phyloP scores from a whole-genome alignment of 2,329 filamentous ascomycete species.

The Ambrosiella beaveri region DNA sequence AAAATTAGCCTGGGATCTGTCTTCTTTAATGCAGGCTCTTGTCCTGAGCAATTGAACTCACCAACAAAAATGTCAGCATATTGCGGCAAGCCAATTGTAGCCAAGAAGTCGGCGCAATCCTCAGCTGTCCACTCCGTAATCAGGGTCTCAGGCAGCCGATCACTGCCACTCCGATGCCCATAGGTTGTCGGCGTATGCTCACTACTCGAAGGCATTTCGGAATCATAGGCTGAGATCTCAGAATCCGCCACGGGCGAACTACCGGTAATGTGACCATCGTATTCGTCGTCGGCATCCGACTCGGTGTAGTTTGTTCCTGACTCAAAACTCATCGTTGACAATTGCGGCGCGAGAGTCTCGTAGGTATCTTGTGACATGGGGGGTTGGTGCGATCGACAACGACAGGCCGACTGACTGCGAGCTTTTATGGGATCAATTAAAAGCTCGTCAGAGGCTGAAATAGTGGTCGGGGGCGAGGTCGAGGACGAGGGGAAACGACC shows the following conservation, averaged over 20 bases:
- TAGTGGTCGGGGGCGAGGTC: too few species aligned
- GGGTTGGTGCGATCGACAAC: background rate
- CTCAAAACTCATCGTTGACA: conserved; percentile 38
- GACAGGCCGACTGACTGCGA: background rate
- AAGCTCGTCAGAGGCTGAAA: background rate
- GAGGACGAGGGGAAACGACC: too few species aligned
- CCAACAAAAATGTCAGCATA: conserved; percentile 73
- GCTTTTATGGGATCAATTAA: background rate
- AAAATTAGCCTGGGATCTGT: background rate
- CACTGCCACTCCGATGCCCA: conserved; percentile 45
- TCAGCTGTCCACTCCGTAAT: conserved; percentile 70
- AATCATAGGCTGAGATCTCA: conserved; percentile 53
- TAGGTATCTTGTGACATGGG: conserved; percentile 1
- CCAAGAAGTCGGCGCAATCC: conserved; percentile 79
- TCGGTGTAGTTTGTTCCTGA: conserved; percentile 57
- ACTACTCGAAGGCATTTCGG: conserved; percentile 47
- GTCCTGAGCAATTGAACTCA: conserved; percentile 27
- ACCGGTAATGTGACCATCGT: conserved; percentile 54
- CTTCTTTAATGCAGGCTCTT: background rate
- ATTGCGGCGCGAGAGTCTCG: background rate
- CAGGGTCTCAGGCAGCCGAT: conserved; percentile 53
- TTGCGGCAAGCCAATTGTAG: conserved; percentile 60
- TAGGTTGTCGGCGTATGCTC: conserved; percentile 71
- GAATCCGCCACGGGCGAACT: conserved; percentile 53
- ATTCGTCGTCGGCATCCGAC: conserved; percentile 70